Percentiles rank a stretch among this genome's conserved stretches.
phyloP scores from a whole-genome alignment of 2,329 filamentous ascomycete species.

The Ophiostoma triangulosporum region DNA sequence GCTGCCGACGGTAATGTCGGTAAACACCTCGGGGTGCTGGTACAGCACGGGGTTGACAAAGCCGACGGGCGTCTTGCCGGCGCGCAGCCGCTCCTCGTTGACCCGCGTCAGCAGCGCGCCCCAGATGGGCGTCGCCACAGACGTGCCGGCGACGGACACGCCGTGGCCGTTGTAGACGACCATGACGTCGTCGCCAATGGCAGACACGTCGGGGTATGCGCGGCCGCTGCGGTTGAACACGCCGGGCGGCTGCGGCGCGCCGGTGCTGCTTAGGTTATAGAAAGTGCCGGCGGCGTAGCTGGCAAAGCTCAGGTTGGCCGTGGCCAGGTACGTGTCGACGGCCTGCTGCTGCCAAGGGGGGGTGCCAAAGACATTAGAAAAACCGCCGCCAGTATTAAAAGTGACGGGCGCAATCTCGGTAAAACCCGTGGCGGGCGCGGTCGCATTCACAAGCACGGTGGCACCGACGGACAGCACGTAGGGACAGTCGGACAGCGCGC shows the following conservation, averaged over 20 bases:
- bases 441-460: conserved; percentile 25
- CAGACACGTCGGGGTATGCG: conserved; percentile 18
- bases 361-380: conserved; percentile 30
- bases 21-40: conserved; percentile 19
- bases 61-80: conserved; percentile 28
- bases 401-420: conserved; percentile 13
- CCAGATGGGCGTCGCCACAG: conserved; percentile 43
- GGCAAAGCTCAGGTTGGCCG: conserved; percentile 12
- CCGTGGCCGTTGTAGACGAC: conserved; percentile 20
- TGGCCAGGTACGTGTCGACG: conserved; percentile 27
- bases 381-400: conserved; percentile 28
- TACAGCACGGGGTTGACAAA: conserved; percentile 23
- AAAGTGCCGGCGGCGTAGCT: conserved; percentile 14
- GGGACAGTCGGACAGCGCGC: conserved; percentile 23
- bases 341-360: conserved; percentile 29
- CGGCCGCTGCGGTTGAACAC: conserved; percentile 16
- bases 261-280: conserved; percentile 7
- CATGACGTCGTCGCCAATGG: conserved; percentile 18
- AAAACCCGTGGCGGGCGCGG: neutral
- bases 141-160: conserved; percentile 31
- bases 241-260: conserved; percentile 7
- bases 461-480: conserved; percentile 39
- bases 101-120: conserved; percentile 45
- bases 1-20: conserved; percentile 18
- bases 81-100: conserved; percentile 44